Evolutionary conservation across 2,329 filamentous ascomycete species (phyloP), one percentile per base, ranked within the genome.

Genomic region (Neopestalotiopsis clavispora): DNA sequence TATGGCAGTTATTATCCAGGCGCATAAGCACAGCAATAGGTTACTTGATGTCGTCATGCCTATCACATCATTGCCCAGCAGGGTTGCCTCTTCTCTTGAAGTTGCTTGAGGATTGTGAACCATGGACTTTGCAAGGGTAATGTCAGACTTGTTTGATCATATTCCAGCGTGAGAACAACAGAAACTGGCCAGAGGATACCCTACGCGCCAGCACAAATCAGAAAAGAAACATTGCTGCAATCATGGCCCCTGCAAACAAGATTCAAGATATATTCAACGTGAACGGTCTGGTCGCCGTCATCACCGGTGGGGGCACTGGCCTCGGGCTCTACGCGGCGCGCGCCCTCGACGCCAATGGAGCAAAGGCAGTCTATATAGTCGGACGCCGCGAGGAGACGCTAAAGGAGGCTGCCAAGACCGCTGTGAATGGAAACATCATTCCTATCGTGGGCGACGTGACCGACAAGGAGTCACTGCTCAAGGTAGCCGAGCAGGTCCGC

Each of bases 361-460:
- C 65, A 42, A 67, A 66, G 40, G 65, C 65, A n/a, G 65, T 67
- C n/a, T 67, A 67, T 14, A 67, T 67, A 14, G 65, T 67, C 30
- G 65, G 65, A 17, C 65, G 65, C n/a, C 23, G 65, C 4, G 52
- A 67, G 28, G 7, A 60, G 13, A 23, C 52, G 6, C 56, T 67
- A n/a, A 12, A 67, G 23, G 65, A 67, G 5, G 65, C 65, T 5
- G 65, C 56, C 65, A 57, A 38, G 17, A 67, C 65, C 10, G 65
- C 32, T 4, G 65, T 49, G 6, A 67, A 67, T 10, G 65, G 65
- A 32, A 67, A 40, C 34, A 67, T 67, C 30, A 67, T 59, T 10
- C 65, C 65, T n/a, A 60, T 67, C 3, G 65, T 67, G 5, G 65
- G 65, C 56, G 65, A 67, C 34, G 56, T 67, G 3, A 23, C 65